Evolutionary conservation across 1,284 basidiomycete species (phyloP).

Genomic region (Rhodotorula sp.): DNA sequence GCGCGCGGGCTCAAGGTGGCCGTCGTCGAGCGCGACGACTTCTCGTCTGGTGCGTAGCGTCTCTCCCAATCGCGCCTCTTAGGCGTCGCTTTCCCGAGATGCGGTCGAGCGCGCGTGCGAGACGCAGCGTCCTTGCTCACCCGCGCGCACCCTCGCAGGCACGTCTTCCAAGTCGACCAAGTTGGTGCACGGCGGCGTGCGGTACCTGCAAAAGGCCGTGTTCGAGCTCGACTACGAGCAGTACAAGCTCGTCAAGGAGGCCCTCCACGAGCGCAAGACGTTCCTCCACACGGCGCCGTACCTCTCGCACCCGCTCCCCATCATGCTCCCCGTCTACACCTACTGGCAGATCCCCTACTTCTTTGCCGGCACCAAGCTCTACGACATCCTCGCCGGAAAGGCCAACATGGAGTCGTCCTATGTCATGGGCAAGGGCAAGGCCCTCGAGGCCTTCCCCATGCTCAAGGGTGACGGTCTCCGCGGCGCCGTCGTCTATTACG

Average conservation of each 20-base stretch:
- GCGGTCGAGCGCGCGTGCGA: too few relatives aligned
- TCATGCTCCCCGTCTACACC: conserved; percentile 91
- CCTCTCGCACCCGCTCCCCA: conserved; percentile 85
- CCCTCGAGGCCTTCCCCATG: conserved; percentile 94
- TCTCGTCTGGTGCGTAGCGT: conserved; percentile 69
- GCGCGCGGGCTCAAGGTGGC: conserved; percentile 89
- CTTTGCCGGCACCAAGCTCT: conserved; percentile 93
- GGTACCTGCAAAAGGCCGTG: conserved; percentile 95
- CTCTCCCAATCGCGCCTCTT: too few relatives aligned
- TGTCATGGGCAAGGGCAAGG: conserved; percentile 89
- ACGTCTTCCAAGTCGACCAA: conserved; percentile 98
- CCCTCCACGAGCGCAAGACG: conserved; percentile 86
- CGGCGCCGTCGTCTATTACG: conserved; percentile 95
- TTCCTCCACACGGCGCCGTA: conserved; percentile 97
- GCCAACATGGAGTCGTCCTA: conserved; percentile 97
- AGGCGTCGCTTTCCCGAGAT: too few relatives aligned
- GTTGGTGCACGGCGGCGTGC: conserved; percentile 94
- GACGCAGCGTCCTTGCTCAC: not conserved
- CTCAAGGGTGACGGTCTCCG: conserved; percentile 89
- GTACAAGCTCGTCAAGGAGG: conserved; percentile 86
- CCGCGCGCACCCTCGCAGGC: conserved; percentile 55
- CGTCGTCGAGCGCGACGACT: conserved; percentile 91
- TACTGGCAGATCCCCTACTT: conserved; percentile 96
- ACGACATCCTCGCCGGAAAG: conserved; percentile 90
- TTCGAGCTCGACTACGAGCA: conserved; percentile 87